These are phyloP conservation scores for Nannochloropsis salina DNA, from an alignment of 108 stramenopile genomes.

Conservation along the genomic window DNA sequence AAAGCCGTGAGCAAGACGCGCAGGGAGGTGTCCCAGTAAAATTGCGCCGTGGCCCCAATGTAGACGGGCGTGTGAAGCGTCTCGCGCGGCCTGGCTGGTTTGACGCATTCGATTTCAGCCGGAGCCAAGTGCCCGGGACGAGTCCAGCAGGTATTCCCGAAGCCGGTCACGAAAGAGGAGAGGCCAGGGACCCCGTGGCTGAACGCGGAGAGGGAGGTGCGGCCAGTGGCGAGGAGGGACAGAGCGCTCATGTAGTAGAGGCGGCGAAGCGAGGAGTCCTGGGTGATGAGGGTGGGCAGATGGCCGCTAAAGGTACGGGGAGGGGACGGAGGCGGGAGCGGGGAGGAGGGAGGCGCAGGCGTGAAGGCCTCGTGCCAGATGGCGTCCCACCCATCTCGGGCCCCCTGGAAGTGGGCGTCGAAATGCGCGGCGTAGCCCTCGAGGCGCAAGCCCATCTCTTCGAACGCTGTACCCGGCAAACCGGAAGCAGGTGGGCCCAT, in stretches of 20 bases:
- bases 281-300: not conserved
- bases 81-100: not conserved
- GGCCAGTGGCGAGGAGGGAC: constrained; percentile 4
- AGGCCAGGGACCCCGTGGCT: not conserved
- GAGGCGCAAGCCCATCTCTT: not conserved
- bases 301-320: not conserved
- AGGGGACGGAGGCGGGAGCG: not conserved
- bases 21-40: not conserved
- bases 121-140: not conserved
- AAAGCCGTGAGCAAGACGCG: not conserved
- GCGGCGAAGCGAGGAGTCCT: not conserved
- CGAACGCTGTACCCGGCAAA: not conserved
- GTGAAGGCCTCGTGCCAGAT: not conserved
- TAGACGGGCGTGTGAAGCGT: not conserved
- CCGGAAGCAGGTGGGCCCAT: not conserved
- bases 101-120: not conserved
- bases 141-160: constrained; percentile 3
- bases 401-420: not conserved
- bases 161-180: not conserved
- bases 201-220: not conserved
- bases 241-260: constrained; percentile 12
- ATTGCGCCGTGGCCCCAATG: not conserved
- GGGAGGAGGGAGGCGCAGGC: not conserved
- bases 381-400: not conserved
- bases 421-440: not conserved